Evolutionary conservation across 257 asterid species (phyloP).

Genomic region (Ilex asprella): DNA sequence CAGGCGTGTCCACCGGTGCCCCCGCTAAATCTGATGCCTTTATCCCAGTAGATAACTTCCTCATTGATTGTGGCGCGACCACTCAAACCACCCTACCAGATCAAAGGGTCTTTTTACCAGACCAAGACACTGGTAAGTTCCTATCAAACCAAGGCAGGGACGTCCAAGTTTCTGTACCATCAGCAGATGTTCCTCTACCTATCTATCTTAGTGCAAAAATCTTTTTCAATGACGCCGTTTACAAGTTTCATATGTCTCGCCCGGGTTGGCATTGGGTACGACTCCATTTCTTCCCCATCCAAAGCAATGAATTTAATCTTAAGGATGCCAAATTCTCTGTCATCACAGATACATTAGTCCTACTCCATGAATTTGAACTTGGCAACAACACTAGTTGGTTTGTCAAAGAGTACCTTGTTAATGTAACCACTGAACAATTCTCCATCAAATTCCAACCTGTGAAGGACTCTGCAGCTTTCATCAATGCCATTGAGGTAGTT

Average conservation of each 20-base stretch:
- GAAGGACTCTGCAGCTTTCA: slow-evolving; percentile 35
- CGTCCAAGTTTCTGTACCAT: slow-evolving; percentile 8
- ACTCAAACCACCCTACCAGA: slow-evolving; percentile 14
- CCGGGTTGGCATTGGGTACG: slow-evolving; percentile 17
- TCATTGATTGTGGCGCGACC: slow-evolving; percentile 30
- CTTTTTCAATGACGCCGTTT: slow-evolving; percentile 14
- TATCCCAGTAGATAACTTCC: slow-evolving; percentile 27
- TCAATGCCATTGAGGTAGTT: slow-evolving; percentile 46
- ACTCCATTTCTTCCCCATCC: slow-evolving; percentile 7
- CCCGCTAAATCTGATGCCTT: slow-evolving; percentile 6
- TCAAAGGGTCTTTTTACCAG: slow-evolving; percentile 22
- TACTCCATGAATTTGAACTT: slow-evolving; percentile 23
- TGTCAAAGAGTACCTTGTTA: slow-evolving; percentile 34
- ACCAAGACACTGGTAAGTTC: slow-evolving; percentile 15
- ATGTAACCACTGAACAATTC: slow-evolving; percentile 32
- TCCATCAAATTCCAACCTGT: slow-evolving; percentile 30
- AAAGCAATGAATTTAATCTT: slow-evolving; percentile 5
- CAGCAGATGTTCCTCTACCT: slow-evolving; percentile 6
- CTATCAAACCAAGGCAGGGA: slow-evolving; percentile 15
- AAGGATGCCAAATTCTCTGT: slow-evolving; percentile 26
- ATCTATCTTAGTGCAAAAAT: slow-evolving; percentile 16
- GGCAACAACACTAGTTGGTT: slow-evolving; percentile 9
- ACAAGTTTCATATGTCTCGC: slow-evolving; percentile 3
- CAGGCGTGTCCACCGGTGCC: not conserved
- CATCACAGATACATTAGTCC: slow-evolving; percentile 24